Conservation (phyloP, 2,329 filamentous ascomycete species). For the Ophiostoma ips region DNA sequence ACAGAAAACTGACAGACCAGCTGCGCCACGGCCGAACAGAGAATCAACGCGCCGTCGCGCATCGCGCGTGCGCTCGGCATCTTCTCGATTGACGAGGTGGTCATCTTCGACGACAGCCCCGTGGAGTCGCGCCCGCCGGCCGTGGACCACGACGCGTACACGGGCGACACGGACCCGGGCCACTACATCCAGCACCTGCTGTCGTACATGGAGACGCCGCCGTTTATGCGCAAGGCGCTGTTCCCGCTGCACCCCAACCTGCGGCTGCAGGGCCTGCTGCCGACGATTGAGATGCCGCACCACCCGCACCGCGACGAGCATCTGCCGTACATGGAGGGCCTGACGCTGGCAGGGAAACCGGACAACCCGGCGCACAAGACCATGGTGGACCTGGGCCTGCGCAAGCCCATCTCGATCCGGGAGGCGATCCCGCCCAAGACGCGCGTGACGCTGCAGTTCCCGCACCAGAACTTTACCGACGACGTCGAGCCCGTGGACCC, state of each 20-base stretch:
- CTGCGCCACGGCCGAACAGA: constrained; percentile 58
- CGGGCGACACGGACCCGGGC: constrained; percentile 59
- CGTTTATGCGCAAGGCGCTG: constrained; percentile 61
- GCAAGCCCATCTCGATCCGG: constrained; percentile 40
- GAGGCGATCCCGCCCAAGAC: constrained; percentile 54
- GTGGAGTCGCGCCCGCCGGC: constrained; percentile 29
- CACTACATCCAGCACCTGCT: constrained; percentile 71
- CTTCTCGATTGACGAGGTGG: constrained; percentile 72
- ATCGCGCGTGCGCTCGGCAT: constrained; percentile 71
- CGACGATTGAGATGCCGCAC: constrained; percentile 72
- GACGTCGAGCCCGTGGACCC: constrained; percentile 52
- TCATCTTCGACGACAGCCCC: constrained; percentile 63
- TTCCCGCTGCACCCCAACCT: constrained; percentile 73
- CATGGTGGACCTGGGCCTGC: constrained; percentile 43
- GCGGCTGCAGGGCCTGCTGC: constrained; percentile 55
- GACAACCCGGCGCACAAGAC: constrained; percentile 29
- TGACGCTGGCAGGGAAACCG: constrained; percentile 39
- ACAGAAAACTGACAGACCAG: constrained; percentile 32
- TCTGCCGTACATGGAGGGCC: constrained; percentile 67
- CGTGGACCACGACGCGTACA: constrained; percentile 41
- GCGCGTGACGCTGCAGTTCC: constrained; percentile 58
- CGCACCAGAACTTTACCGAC: constrained; percentile 26
- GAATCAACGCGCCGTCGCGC: constrained; percentile 57
- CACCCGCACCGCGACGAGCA: constrained; percentile 65
- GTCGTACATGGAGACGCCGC: constrained; percentile 71